Conservation (phyloP, 441 rosid species). For the Populus hybrid region DNA sequence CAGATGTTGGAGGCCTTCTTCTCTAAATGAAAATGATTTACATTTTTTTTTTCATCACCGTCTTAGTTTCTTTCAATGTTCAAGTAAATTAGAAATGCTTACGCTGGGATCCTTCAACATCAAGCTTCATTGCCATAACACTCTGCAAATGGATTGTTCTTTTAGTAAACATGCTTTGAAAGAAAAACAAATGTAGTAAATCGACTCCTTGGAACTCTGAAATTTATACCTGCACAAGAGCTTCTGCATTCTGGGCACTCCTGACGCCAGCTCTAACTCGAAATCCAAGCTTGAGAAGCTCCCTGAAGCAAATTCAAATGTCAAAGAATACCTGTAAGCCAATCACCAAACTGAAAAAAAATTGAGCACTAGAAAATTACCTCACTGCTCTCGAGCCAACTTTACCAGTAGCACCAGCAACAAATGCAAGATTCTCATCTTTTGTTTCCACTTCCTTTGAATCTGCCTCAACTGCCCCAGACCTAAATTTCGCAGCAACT, state of each 20-base stretch:
- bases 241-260: conserved; percentile 65
- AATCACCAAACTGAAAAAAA: conserved; percentile 6
- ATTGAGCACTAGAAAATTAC: conserved; percentile 32
- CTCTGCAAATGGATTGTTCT: conserved; percentile 49
- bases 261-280: conserved; percentile 92
- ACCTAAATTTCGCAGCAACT: conserved; percentile 48
- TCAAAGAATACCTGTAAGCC: conserved; percentile 9
- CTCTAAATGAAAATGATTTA: neutral
- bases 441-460: conserved; percentile 36
- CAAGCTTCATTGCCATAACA: conserved; percentile 72
- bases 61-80: neutral
- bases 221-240: conserved; percentile 65
- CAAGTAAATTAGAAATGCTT: conserved; percentile 32
- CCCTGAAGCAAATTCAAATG: conserved; percentile 43
- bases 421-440: conserved; percentile 77
- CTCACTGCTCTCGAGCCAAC: conserved; percentile 97
- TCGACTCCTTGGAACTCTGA: neutral
- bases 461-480: conserved; percentile 41
- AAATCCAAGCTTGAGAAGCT: conserved; percentile 91
- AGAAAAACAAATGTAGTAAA: neutral
- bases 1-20: neutral
- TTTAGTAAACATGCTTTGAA: conserved; percentile 13
- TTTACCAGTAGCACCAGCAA: conserved; percentile 96
- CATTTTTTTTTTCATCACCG: neutral
- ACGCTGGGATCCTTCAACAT: conserved; percentile 67